phyloP scores from a whole-genome alignment of 2,329 filamentous ascomycete species.

The Ceratocystis eucalypticola region DNA sequence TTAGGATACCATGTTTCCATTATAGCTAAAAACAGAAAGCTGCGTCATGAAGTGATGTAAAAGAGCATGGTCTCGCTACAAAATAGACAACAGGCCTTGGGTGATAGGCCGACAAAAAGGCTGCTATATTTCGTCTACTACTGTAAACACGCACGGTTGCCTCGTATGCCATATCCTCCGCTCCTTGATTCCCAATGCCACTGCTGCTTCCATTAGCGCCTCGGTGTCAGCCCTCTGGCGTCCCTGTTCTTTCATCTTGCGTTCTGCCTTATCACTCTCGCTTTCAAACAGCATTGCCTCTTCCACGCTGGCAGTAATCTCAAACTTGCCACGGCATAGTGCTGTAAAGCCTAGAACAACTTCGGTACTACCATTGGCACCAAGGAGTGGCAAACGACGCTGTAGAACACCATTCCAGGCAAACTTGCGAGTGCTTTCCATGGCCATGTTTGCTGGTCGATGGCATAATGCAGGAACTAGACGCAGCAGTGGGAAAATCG shows the following conservation, averaged over 20 bases:
- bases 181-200: conserved; percentile 42
- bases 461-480: conserved; percentile 65
- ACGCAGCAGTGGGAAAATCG: conserved; percentile 59
- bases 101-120: not conserved
- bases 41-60: not conserved
- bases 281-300: conserved; percentile 49
- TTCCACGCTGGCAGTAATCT: conserved; percentile 67
- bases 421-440: conserved; percentile 71
- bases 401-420: conserved; percentile 79
- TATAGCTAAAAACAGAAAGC: not conserved
- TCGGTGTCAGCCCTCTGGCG: conserved; percentile 40
- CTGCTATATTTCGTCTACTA: conserved; percentile 30
- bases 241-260: conserved; percentile 22
- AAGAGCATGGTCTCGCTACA: not conserved
- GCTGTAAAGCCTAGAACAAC: conserved; percentile 57
- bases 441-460: conserved; percentile 54
- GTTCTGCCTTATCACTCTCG: conserved; percentile 24
- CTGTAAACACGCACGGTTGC: conserved; percentile 41
- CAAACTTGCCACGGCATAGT: conserved; percentile 69
- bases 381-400: conserved; percentile 51
- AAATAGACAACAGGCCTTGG: not conserved
- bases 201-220: conserved; percentile 40
- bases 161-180: conserved; percentile 52
- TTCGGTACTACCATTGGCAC: conserved; percentile 43
- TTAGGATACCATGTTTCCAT: not conserved